Evolutionary conservation across 345 rosid genomes (phyloP).

Genomic region (Rhodamnia argentea): DNA sequence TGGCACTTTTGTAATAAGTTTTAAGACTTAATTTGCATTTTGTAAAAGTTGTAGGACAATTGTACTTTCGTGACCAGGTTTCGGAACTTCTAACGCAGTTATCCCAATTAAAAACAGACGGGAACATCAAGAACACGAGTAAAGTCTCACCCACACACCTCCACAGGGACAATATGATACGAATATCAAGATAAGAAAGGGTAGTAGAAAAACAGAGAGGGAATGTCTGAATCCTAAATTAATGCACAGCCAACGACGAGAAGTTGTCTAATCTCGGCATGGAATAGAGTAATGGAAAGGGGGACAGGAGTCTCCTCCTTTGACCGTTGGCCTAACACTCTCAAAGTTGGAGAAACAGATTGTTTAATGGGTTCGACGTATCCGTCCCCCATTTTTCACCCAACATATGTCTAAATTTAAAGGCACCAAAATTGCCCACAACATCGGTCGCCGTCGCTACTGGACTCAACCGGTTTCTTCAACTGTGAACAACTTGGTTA

Average conservation of each 20-base stretch:
- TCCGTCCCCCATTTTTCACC: not conserved
- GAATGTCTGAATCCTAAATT: not conserved
- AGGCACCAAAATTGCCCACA: not conserved
- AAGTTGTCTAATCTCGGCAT: not conserved
- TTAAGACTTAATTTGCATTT: too few relatives aligned
- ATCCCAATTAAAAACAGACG: not conserved
- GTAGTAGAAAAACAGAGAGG: not conserved
- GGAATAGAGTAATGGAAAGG: not conserved
- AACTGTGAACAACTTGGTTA: constrained; percentile 3
- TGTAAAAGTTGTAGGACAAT: too few relatives aligned
- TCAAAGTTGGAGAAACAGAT: constrained; percentile 1
- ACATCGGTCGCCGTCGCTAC: constrained; percentile 6
- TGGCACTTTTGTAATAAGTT: too few relatives aligned
- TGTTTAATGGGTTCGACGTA: not conserved
- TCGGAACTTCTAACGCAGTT: too few relatives aligned
- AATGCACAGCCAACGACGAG: not conserved
- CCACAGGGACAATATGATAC: not conserved
- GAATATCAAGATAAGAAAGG: not conserved
- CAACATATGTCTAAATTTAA: not conserved
- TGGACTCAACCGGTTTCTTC: constrained; percentile 3
- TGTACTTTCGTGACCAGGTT: too few relatives aligned
- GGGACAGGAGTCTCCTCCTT: not conserved
- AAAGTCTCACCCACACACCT: not conserved
- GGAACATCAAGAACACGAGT: not conserved
- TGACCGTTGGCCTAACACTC: constrained; percentile 11